phyloP scores from a whole-genome alignment of 164 flowering plant genomes.

The Litsea cubeba region DNA sequence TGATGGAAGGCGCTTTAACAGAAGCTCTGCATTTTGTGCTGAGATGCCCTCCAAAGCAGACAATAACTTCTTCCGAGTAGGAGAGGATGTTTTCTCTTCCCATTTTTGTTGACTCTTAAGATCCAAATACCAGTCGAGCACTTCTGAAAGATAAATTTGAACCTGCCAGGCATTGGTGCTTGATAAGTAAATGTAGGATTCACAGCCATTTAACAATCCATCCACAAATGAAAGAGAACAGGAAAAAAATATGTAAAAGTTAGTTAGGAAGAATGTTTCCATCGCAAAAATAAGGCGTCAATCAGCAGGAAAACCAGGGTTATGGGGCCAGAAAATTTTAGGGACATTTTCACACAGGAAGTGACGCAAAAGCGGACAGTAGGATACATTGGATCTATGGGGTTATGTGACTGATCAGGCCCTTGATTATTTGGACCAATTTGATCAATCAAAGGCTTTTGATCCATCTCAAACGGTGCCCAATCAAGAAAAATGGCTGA shows the following conservation, averaged over 20 bases:
- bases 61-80: slow-evolving; percentile 79
- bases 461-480: too few species aligned
- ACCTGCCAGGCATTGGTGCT: slow-evolving; percentile 38
- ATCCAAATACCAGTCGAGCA: slow-evolving; percentile 80
- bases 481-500: too few species aligned
- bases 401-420: too few species aligned
- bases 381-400: too few species aligned
- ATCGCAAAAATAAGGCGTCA: background rate
- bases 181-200: background rate
- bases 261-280: background rate
- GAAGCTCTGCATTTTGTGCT: slow-evolving; percentile 75
- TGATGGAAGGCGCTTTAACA: slow-evolving; percentile 78
- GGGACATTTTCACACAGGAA: background rate
- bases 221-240: background rate
- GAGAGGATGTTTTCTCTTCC: slow-evolving; percentile 78
- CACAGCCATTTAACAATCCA: background rate
- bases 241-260: background rate
- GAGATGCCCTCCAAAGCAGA: slow-evolving; percentile 81
- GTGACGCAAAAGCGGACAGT: too few species aligned
- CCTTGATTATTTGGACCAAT: too few species aligned
- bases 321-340: background rate
- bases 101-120: slow-evolving; percentile 63
- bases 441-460: too few species aligned
- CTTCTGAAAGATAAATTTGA: slow-evolving; percentile 97
- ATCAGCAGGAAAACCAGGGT: background rate